Conservation (phyloP, 345 rosid species). For the Camelina sativa region DNA sequence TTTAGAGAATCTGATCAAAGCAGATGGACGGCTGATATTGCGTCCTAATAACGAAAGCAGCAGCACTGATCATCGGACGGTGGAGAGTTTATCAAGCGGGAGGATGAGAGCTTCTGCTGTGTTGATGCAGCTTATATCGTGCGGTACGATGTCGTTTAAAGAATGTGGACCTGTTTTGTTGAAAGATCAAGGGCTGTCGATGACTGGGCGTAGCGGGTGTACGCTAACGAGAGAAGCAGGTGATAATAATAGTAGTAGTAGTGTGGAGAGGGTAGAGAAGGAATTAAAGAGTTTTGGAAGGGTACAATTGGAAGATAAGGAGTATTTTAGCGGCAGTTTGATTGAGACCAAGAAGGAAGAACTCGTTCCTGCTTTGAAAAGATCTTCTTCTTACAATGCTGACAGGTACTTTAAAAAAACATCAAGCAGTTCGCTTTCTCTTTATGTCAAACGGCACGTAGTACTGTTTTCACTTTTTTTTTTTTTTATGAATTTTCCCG, state of each 20-base stretch:
- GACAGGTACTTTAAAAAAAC: slow-evolving; percentile 57
- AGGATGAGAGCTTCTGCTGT: slow-evolving; percentile 77
- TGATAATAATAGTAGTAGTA: neutral
- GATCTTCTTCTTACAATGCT: slow-evolving; percentile 83
- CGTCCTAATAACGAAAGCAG: slow-evolving; percentile 29
- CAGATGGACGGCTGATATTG: slow-evolving; percentile 67
- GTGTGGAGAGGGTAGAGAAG: slow-evolving; percentile 35
- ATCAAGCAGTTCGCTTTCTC: neutral
- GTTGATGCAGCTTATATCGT: slow-evolving; percentile 90
- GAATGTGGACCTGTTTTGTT: slow-evolving; percentile 68
- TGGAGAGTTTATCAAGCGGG: slow-evolving; percentile 57
- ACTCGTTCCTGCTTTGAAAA: slow-evolving; percentile 60
- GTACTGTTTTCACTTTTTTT: neutral
- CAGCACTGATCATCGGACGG: slow-evolving; percentile 55
- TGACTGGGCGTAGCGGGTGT: slow-evolving; percentile 55
- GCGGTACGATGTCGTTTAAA: slow-evolving; percentile 83
- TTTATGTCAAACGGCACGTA: slow-evolving; percentile 35
- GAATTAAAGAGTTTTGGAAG: slow-evolving; percentile 46
- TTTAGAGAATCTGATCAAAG: slow-evolving; percentile 77
- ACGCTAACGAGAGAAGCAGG: slow-evolving; percentile 60
- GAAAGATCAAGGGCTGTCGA: slow-evolving; percentile 67
- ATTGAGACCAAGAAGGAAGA: slow-evolving; percentile 69
- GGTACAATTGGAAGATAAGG: slow-evolving; percentile 79
- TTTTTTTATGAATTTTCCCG: neutral
- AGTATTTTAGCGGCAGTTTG: slow-evolving; percentile 94